Conservation (phyloP, 495 filamentous ascomycete genomes). For the Daldinia bambusicola region DNA sequence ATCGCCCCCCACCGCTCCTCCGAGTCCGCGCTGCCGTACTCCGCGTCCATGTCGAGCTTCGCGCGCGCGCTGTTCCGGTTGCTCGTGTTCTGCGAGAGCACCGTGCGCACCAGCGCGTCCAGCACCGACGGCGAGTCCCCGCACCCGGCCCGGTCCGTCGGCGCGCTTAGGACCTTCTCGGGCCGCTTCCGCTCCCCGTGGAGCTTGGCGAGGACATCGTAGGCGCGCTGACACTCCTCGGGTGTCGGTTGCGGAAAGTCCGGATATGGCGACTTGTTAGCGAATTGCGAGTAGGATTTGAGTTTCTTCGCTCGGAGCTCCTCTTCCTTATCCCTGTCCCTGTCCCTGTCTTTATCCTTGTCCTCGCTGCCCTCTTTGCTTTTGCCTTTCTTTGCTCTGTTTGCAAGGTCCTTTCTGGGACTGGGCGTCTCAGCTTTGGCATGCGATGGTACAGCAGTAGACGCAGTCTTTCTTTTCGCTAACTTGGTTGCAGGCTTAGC, state of each 20-base stretch:
- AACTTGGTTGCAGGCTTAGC: background rate
- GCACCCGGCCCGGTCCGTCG: constrained; percentile 77
- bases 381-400: background rate
- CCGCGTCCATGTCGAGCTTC: constrained; percentile 74
- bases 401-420: background rate
- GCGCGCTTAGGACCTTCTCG: constrained; percentile 69
- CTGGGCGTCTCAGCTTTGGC: background rate
- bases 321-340: background rate
- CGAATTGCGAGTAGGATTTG: constrained; percentile 47
- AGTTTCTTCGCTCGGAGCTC: constrained; percentile 46
- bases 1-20: constrained; percentile 76
- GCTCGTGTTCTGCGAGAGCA: constrained; percentile 78
- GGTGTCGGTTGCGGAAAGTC: constrained; percentile 72
- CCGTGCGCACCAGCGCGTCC: constrained; percentile 83
- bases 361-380: background rate
- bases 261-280: constrained; percentile 70
- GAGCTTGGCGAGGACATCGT: constrained; percentile 67
- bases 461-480: background rate
- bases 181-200: constrained; percentile 75
- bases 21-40: constrained; percentile 77
- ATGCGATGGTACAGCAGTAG: background rate
- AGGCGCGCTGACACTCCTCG: constrained; percentile 76
- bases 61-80: constrained; percentile 72
- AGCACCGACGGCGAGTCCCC: constrained; percentile 87
- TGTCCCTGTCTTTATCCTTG: background rate